Percentiles rank a stretch among this genome's conserved stretches.
These are phyloP conservation scores for Paraphoma sp. DNA, from an alignment of 2,329 filamentous ascomycete genomes.

Conservation along the genomic window DNA sequence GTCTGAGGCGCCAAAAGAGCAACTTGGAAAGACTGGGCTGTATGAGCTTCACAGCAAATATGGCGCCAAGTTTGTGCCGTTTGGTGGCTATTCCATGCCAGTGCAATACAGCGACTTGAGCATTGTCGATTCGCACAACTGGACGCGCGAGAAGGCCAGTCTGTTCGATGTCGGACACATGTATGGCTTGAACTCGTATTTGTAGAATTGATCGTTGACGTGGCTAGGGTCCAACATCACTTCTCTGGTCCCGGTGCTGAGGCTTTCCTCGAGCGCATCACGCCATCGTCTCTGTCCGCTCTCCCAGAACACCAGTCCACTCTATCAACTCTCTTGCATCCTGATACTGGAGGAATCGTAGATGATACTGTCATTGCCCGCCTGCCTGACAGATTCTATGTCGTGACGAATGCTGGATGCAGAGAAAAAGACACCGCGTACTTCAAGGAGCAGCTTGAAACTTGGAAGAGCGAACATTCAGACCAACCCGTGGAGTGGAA, in stretches of 20 bases:
- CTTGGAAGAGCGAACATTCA: conserved; percentile 48
- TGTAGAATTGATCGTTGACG: conserved; percentile 1
- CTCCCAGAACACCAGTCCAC: conserved; percentile 75
- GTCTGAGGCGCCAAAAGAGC: conserved; percentile 28
- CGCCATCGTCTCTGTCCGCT: conserved; percentile 73
- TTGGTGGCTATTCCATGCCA: conserved; percentile 91
- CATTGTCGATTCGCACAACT: conserved; percentile 84
- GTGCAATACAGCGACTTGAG: conserved; percentile 82
- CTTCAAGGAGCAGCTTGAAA: conserved; percentile 71
- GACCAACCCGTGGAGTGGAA: conserved; percentile 68
- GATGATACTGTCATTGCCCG: conserved; percentile 93
- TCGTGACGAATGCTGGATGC: conserved; percentile 95
- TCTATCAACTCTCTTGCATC: conserved; percentile 80
- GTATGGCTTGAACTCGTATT: conserved; percentile 58
- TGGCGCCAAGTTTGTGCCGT: conserved; percentile 95
- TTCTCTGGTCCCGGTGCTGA: conserved; percentile 82
- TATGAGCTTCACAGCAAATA: conserved; percentile 79
- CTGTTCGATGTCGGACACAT: conserved; percentile 98
- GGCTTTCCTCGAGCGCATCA: conserved; percentile 82
- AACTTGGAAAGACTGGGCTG: conserved; percentile 69
- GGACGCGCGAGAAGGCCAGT: conserved; percentile 86
- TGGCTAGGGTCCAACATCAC: conserved; percentile 74
- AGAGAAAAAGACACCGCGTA: conserved; percentile 86
- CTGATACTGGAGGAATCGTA: conserved; percentile 82
- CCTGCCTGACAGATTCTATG: conserved; percentile 73